Evolutionary conservation across 108 stramenopile species (phyloP).

Genomic region (Cyclostephanos tholiformis): DNA sequence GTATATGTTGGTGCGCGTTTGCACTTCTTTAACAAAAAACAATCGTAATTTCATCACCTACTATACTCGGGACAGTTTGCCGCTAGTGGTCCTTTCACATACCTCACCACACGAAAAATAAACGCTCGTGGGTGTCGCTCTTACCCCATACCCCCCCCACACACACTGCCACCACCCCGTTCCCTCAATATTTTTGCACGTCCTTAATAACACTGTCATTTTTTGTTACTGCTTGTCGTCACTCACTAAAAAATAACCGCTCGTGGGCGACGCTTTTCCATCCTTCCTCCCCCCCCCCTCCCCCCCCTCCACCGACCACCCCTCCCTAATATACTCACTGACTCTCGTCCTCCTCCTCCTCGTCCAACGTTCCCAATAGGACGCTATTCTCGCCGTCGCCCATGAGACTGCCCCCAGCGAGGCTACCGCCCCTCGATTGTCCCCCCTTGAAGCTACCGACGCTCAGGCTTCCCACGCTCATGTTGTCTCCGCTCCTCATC

Average conservation of each 20-base stretch:
- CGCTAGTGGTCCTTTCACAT: too few species aligned
- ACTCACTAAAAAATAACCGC: not conserved
- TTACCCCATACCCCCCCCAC: too few species aligned
- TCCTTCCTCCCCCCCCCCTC: not conserved
- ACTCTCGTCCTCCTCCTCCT: constrained; percentile 44
- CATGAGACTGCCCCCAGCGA: constrained; percentile 43
- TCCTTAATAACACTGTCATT: too few species aligned
- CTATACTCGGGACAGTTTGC: too few species aligned
- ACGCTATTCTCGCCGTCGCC: constrained; percentile 39
- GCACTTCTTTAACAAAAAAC: too few species aligned
- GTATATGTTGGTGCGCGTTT: too few species aligned
- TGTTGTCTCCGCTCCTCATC: constrained; percentile 20
- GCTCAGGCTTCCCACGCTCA: constrained; percentile 45
- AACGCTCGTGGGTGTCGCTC: too few species aligned
- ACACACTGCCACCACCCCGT: too few species aligned
- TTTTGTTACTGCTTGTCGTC: too few species aligned
- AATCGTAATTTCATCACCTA: too few species aligned
- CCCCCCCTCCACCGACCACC: not conserved
- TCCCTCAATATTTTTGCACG: not conserved
- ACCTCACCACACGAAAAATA: too few species aligned
- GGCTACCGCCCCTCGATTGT: constrained; percentile 27
- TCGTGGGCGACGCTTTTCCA: not conserved
- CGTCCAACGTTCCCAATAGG: constrained; percentile 49
- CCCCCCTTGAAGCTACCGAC: constrained; percentile 11
- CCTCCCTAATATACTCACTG: not conserved